Percentiles rank a stretch among this genome's conserved stretches.
Evolutionary conservation across 2,329 filamentous ascomycete species (phyloP).

Genomic region (Corinectria fuckeliana): DNA sequence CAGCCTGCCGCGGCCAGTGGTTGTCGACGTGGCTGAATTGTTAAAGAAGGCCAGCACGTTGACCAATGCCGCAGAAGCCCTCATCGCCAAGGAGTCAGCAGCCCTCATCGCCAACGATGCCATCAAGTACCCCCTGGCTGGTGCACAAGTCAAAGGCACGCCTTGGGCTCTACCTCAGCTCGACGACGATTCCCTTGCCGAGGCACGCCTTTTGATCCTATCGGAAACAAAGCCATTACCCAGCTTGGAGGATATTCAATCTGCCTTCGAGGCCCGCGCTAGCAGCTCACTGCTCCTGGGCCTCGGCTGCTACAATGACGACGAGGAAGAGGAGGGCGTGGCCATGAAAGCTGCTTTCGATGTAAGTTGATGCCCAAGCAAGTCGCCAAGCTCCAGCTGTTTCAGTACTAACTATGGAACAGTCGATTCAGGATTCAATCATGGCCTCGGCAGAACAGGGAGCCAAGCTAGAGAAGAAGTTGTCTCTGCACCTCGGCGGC

Average conservation of each 20-base stretch:
- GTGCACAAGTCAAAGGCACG: conserved; percentile 68
- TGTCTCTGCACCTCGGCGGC: conserved; percentile 84
- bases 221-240: conserved; percentile 67
- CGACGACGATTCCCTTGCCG: conserved; percentile 73
- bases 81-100: conserved; percentile 80
- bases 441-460: conserved; percentile 77
- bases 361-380: conserved; percentile 52
- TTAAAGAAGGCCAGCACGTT: conserved; percentile 67
- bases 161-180: conserved; percentile 67
- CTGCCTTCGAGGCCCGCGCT: conserved; percentile 60
- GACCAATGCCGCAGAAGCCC: conserved; percentile 67
- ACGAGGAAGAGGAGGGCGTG: conserved; percentile 70
- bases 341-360: conserved; percentile 77
- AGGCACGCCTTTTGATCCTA: conserved; percentile 78
- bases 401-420: conserved; percentile 24
- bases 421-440: conserved; percentile 77
- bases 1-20: conserved; percentile 76
- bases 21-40: conserved; percentile 74
- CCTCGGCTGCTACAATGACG: conserved; percentile 80
- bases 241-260: conserved; percentile 57
- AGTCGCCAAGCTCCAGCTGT: not conserved
- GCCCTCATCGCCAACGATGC: conserved; percentile 85
- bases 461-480: conserved; percentile 91
- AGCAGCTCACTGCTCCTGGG: conserved; percentile 72
- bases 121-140: conserved; percentile 72